Evolutionary conservation across 345 rosid genomes (phyloP).

Genomic region (Firmiana major): DNA sequence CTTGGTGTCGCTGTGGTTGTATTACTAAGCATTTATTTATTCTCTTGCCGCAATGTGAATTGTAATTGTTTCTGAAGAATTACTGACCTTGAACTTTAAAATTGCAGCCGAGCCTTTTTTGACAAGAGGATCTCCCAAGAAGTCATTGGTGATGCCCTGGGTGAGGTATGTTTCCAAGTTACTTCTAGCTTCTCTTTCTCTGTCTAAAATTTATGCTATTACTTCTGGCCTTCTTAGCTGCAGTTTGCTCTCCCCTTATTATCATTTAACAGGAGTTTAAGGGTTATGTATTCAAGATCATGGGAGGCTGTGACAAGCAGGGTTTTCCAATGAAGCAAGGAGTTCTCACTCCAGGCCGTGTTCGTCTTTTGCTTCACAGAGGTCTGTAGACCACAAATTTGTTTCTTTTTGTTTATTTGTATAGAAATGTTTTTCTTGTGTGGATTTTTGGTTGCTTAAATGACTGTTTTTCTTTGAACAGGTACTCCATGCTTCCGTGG

Average conservation of each 20-base stretch:
- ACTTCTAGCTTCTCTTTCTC: background rate
- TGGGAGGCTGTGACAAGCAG: conserved; percentile 93
- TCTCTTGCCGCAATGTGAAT: background rate
- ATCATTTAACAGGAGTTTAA: conserved; percentile 55
- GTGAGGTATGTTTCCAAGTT: conserved; percentile 47
- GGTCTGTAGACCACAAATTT: conserved; percentile 30
- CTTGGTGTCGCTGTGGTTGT: background rate
- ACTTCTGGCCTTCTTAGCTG: background rate
- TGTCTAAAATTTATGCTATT: background rate
- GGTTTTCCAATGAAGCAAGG: conserved; percentile 96
- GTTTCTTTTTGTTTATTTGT: background rate
- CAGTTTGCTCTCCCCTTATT: background rate
- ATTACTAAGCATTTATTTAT: background rate
- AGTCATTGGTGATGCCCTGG: conserved; percentile 72
- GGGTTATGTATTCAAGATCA: conserved; percentile 82
- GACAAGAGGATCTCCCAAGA: conserved; percentile 93
- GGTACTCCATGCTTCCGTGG: conserved; percentile 89
- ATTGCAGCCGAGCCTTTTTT: conserved; percentile 63
- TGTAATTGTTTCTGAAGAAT: background rate
- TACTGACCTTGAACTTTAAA: background rate
- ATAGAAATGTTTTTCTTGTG: background rate
- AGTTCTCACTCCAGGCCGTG: conserved; percentile 80
- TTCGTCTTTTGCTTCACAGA: conserved; percentile 74
- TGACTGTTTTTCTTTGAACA: conserved; percentile 8
- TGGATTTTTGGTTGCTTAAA: background rate